phyloP scores from a whole-genome alignment of 1,284 basidiomycete species.

The Ustilago sp. region DNA sequence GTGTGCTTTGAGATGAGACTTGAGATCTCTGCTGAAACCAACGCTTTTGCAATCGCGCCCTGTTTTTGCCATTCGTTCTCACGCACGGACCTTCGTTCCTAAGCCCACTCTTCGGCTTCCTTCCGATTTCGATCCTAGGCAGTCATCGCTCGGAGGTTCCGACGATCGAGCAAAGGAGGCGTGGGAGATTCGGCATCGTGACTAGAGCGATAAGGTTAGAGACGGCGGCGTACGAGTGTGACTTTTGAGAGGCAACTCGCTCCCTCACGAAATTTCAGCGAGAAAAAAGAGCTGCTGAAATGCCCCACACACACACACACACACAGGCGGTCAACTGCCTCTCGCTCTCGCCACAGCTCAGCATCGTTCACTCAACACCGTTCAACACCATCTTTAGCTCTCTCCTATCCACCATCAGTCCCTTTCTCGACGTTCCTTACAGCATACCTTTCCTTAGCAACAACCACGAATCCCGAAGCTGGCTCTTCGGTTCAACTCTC shows the following conservation, averaged over 20 bases:
- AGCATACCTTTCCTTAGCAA: background rate
- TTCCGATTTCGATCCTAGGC: background rate
- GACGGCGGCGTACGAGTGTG: background rate
- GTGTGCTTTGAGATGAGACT: background rate
- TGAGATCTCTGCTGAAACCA: slow-evolving; percentile 5
- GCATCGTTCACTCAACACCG: slow-evolving; percentile 2
- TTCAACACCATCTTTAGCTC: background rate
- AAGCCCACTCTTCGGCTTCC: background rate
- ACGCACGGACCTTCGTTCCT: background rate
- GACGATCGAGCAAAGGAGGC: background rate
- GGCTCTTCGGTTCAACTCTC: slow-evolving; percentile 19
- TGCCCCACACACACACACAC: background rate
- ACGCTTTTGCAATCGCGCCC: background rate
- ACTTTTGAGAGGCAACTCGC: background rate
- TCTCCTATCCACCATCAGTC: background rate
- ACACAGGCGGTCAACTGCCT: background rate
- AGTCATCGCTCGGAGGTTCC: background rate
- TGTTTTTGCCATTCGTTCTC: background rate
- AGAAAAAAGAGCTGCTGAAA: background rate
- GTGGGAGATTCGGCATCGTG: background rate
- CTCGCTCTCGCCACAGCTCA: background rate
- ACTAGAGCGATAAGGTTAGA: background rate
- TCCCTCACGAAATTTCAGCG: background rate
- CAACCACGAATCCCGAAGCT: slow-evolving; percentile 6
- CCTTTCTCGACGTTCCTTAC: background rate